phyloP scores from a whole-genome alignment of 2,329 filamentous ascomycete species.

The Cephalotrichum gorgonifer region DNA sequence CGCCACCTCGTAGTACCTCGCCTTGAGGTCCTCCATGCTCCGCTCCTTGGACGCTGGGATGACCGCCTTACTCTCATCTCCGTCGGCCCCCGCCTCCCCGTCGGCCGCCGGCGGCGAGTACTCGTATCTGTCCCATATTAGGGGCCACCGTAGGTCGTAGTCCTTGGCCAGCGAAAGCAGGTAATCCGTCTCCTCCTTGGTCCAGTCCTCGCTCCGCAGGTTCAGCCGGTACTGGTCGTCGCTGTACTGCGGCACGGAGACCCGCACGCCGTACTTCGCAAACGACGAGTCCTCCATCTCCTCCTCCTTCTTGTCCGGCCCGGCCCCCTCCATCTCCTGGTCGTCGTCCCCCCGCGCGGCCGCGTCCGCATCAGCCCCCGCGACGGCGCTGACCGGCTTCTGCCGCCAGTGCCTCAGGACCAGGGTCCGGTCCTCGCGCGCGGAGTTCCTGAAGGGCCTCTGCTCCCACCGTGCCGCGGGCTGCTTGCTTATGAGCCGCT shows the following conservation, averaged over 20 bases:
- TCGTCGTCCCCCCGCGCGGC: conserved; percentile 26
- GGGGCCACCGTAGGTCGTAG: conserved; percentile 80
- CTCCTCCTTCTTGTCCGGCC: conserved; percentile 9
- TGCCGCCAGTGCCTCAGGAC: conserved; percentile 73
- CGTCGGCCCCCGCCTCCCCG: conserved; percentile 32
- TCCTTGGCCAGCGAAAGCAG: conserved; percentile 64
- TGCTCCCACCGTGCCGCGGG: conserved; percentile 55
- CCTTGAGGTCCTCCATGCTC: conserved; percentile 83
- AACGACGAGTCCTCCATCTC: conserved; percentile 53
- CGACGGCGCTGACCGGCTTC: conserved; percentile 40
- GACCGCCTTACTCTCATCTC: conserved; percentile 40
- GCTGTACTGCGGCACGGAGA: conserved; percentile 70
- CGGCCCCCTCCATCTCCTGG: conserved; percentile 10
- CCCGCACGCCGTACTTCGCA: conserved; percentile 78
- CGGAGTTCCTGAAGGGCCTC: conserved; percentile 65
- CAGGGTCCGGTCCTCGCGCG: conserved; percentile 56
- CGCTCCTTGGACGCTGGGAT: conserved; percentile 45
- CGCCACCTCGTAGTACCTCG: conserved; percentile 79
- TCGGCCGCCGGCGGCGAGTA: conserved; percentile 41
- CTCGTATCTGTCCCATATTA: conserved; percentile 90
- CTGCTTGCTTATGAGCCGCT: conserved; percentile 41
- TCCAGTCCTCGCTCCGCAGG: conserved; percentile 70
- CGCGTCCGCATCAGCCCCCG: conserved; percentile 15
- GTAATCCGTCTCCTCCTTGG: conserved; percentile 89
- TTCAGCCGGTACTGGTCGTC: conserved; percentile 77